Evolutionary conservation across 2,329 filamentous ascomycete genomes (phyloP).

Genomic region (Penicillium sp.): DNA sequence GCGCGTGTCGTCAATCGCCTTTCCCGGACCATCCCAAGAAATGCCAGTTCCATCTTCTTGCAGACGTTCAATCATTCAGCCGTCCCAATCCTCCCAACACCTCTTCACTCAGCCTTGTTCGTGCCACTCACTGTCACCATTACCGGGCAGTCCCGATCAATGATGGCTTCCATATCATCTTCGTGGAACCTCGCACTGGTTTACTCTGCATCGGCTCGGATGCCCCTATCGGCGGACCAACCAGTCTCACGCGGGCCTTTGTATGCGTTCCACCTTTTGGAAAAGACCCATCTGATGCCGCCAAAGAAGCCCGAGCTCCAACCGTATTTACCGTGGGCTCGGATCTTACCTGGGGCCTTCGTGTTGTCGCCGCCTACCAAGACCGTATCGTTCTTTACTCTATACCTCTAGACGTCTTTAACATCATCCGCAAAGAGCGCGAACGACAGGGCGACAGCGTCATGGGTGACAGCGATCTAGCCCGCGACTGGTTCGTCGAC

Average conservation of each 20-base stretch:
- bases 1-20: conserved; percentile 24
- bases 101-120: conserved; percentile 31
- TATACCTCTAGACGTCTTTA: conserved; percentile 54
- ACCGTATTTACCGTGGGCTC: conserved; percentile 52
- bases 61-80: conserved; percentile 26
- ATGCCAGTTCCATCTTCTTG: conserved; percentile 28
- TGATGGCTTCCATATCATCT: conserved; percentile 60
- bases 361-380: conserved; percentile 53
- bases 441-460: conserved; percentile 28
- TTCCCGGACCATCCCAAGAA: conserved; percentile 17
- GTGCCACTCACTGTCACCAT: conserved; percentile 50
- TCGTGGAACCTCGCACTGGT: conserved; percentile 55
- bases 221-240: conserved; percentile 53
- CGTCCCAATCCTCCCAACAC: conserved; percentile 18
- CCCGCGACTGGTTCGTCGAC: conserved; percentile 31
- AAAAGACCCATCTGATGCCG: conserved; percentile 7
- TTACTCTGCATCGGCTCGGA: conserved; percentile 58
- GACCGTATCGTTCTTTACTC: conserved; percentile 54
- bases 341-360: conserved; percentile 54
- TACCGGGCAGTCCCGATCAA: conserved; percentile 59
- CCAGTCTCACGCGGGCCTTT: conserved; percentile 54
- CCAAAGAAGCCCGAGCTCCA: conserved; percentile 36
- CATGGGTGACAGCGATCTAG: conserved; percentile 33
- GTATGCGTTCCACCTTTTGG: conserved; percentile 45
- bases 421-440: conserved; percentile 33